Conservation (phyloP, 23 red algal species). For the Gracilaria gracilis region DNA sequence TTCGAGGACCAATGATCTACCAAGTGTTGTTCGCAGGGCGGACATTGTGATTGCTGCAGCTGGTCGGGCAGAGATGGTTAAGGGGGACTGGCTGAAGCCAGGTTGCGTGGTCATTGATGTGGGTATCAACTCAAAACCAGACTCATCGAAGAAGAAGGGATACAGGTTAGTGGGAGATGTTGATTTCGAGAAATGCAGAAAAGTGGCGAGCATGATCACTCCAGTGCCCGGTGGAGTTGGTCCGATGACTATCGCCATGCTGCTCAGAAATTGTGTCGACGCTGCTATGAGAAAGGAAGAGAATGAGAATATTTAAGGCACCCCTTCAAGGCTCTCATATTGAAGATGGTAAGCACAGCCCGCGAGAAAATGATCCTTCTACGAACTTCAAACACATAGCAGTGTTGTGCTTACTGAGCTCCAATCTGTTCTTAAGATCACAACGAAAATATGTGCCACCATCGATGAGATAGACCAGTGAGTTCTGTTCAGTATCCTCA, state of each 20-base stretch:
- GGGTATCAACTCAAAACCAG: constrained; percentile 86
- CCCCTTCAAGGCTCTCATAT: too few relatives aligned
- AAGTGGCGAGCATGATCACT: constrained; percentile 78
- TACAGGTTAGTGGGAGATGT: constrained; percentile 96
- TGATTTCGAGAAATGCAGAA: constrained; percentile 74
- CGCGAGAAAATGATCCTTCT: too few relatives aligned
- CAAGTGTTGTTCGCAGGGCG: constrained; percentile 59
- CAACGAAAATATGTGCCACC: too few relatives aligned
- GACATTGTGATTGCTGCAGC: constrained; percentile 94
- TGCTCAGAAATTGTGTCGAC: constrained; percentile 84
- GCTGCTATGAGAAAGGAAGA: constrained; percentile 59
- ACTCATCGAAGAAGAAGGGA: constrained; percentile 79
- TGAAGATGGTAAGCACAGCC: too few relatives aligned
- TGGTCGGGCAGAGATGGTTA: constrained; percentile 77
- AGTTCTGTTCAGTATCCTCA: too few relatives aligned
- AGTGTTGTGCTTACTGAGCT: too few relatives aligned
- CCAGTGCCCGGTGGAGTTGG: constrained; percentile 96
- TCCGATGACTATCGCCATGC: constrained; percentile 98
- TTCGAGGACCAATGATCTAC: constrained; percentile 75
- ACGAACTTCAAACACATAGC: too few relatives aligned
- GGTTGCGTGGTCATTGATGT: constrained; percentile 92
- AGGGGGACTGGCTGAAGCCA: constrained; percentile 85
- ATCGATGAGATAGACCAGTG: too few relatives aligned
- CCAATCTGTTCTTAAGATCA: too few relatives aligned
- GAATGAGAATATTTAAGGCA: neutral